Evolutionary conservation across 805 yeast genomes (phyloP), one percentile per base, ranked within the genome.

Genomic region (Ogataea kodamae): DNA sequence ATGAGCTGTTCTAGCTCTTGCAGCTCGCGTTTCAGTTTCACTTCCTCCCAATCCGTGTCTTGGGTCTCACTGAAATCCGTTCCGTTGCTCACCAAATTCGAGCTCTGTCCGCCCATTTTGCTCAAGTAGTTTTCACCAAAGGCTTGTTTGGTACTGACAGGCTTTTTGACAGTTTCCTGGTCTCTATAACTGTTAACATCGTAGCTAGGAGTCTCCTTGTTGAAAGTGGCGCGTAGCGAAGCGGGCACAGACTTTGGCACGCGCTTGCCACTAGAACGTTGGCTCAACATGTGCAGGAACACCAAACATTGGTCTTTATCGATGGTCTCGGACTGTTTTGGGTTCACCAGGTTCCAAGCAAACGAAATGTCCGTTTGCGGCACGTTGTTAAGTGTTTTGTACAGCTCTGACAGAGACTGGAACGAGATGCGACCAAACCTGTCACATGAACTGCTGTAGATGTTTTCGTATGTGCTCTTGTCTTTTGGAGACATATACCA

Each of bases 401-500:
- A 90, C 26, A 92, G 67, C 18, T 74, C 81, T 8, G 72, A 64
- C 38, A 92, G 66, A 2, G 89, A 69, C 24, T 80, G 80, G 54
- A 83, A 90, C 21, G 79, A 69, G 25, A 88, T 78, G 40, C 95
- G 69, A 7, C 97, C 97, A 43, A 74, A 80, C 20, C 70, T 64
- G 62, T 90, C 97, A 32, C 83, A 64, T 33, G 86, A 78, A 17
- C 81, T 70, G 22, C 78, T 67, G 55, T 88, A 84, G 20, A 92
- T 76, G 19, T 81, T 68, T 52, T 85, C 90, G 61, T 92, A 92
- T 10, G 81, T 74, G 2, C 75, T 48, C 52, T 79, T 77, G 52
- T 92, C 97, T 7, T 78, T 72, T 14, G 97, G 97, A 4, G 96
- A 78, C 46, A 92, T 88, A 62, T 92, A 92, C 98, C 98, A 92